Conservation (phyloP, 345 rosid species). For the Pelargonium nanum region DNA sequence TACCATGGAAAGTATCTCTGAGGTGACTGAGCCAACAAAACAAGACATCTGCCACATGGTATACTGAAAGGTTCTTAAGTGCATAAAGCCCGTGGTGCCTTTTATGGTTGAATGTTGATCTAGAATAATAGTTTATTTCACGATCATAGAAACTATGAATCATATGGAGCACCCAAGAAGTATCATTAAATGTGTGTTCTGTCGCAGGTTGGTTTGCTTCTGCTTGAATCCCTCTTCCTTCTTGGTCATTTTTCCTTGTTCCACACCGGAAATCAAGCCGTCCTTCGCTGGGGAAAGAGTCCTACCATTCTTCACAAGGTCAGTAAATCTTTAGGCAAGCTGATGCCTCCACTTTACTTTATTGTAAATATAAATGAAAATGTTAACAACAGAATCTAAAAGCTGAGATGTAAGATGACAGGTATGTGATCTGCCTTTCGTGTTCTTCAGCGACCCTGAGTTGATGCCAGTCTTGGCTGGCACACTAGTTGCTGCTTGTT, state of each 20-base stretch:
- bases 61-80: too few relatives aligned
- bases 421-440: constrained; percentile 73
- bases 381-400: constrained; percentile 13
- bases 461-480: constrained; percentile 61
- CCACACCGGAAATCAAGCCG: constrained; percentile 64
- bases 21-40: too few relatives aligned
- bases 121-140: too few relatives aligned
- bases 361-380: background rate
- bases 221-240: constrained; percentile 54
- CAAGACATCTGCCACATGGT: too few relatives aligned
- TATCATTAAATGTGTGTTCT: background rate
- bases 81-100: too few relatives aligned
- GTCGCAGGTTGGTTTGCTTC: constrained; percentile 50
- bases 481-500: constrained; percentile 56
- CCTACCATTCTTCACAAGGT: constrained; percentile 82
- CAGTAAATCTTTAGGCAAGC: constrained; percentile 11
- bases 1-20: too few relatives aligned
- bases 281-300: constrained; percentile 73
- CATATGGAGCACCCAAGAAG: background rate
- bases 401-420: constrained; percentile 21
- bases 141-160: too few relatives aligned
- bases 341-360: background rate
- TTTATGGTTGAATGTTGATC: too few relatives aligned
- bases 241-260: constrained; percentile 62
- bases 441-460: constrained; percentile 61